Evolutionary conservation across 2,329 filamentous ascomycete species (phyloP), one percentile per base, ranked within the genome.

Genomic region (Macrophomina pseudophaseolina): DNA sequence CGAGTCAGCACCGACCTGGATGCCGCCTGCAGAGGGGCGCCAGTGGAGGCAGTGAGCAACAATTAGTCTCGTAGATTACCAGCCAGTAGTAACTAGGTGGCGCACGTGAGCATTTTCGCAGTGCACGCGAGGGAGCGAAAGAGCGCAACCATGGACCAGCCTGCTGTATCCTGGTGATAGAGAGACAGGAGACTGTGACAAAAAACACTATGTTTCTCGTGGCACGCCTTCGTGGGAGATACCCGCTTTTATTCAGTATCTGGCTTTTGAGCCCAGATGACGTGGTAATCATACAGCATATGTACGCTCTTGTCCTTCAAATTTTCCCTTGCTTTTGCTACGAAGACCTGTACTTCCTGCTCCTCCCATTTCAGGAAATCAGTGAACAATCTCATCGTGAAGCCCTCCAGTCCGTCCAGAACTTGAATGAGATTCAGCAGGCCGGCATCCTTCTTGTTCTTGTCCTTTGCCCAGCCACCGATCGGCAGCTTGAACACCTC

Each of bases 401-500:
- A 67, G n/a, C 67, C 73, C 59, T 75, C 73, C 23, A 74, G 52
- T 28, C 72, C 72, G 48, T 75, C 73, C 6, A 74, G 65, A 44
- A 68, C 71, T 53, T 71, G 70, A 46, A 74, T 67, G 1, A 73
- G 56, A 66, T 74, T 71, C 64, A 74, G 72, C 30, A 72, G 70
- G 35, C 73, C 73, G 40, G 73, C 68, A 65, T 74, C 71, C 66
- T 75, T 75, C 68, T 46, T 59, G 18, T 38, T 28, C 65, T 72
- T 72, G 59, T 74, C 71, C 66, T 72, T 73, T 23, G 73, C 18
- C 63, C 51, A 65, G 0, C 38, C 42, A 3, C 63, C 63, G 33
- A 65, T 58, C 6, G 63, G 44, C 64, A 75, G 74, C 72, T 78
- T 78, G 48, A 77, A 70, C 1, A 77, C 66, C 69, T 73, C 75